These are phyloP conservation scores for Alectoria sarmentosa DNA, from an alignment of 495 filamentous ascomycete species.

Conservation along the genomic window DNA sequence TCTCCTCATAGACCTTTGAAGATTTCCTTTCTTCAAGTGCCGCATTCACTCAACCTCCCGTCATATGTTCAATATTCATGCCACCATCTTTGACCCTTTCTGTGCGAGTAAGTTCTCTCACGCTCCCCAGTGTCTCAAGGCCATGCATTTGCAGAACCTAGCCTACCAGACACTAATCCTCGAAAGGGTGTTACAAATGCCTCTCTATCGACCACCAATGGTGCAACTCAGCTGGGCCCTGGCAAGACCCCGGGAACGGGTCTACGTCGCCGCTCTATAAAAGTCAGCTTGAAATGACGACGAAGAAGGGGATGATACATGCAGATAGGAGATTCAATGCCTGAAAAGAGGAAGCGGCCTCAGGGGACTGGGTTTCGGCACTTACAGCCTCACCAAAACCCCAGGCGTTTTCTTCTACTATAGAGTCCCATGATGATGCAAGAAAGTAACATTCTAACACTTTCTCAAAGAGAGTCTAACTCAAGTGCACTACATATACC, in stretches of 20 bases:
- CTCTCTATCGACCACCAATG: background rate
- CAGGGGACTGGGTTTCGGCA: too few species aligned
- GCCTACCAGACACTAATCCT: background rate
- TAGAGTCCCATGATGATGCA: too few species aligned
- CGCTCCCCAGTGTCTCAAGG: background rate
- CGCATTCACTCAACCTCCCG: background rate
- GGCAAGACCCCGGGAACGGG: background rate
- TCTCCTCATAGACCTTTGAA: background rate
- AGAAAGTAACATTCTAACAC: background rate
- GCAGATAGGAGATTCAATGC: background rate
- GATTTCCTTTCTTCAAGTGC: background rate
- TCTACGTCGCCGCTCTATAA: background rate
- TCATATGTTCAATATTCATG: background rate
- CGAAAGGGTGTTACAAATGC: background rate
- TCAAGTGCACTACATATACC: too few species aligned
- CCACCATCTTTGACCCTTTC: background rate
- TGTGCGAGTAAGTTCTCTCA: background rate
- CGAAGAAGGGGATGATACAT: background rate
- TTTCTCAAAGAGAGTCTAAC: background rate
- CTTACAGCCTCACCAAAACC: too few species aligned
- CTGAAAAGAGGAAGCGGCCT: background rate
- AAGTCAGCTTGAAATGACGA: background rate
- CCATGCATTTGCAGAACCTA: background rate
- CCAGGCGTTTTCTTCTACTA: too few species aligned
- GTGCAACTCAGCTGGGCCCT: background rate